Base-by-base conservation (phyloP, 2,329 filamentous ascomycete species). In the Mycosphaerella sp. region DNA sequence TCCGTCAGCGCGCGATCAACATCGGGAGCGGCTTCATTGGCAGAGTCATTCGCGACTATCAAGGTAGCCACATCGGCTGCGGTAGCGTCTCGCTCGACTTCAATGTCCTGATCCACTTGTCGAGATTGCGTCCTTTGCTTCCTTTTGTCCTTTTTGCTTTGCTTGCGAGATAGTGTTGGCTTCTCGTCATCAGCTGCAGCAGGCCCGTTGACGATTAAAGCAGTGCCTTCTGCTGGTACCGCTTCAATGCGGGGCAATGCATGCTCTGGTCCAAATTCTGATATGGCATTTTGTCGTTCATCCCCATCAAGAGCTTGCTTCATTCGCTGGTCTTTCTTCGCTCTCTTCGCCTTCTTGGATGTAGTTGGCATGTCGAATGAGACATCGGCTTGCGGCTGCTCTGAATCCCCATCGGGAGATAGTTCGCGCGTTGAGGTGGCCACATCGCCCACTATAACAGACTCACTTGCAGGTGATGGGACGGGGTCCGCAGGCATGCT, bases 131-230 rank as follows among this genome's bases (percentile, higher is more conserved):
- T 16, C 44, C 51, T 48, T 40, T 36, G 41, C 7, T 54, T 54
- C 44, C 51, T 51, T 53, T 60, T 59, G 30, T 69, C 49, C 39
- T 64, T 61, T 47, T 58, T 57, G 35, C 52, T 55, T 21, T 60
- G 53, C 48, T 66, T 28, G 55, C 60, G 7, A 17, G 48, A 51
- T 8, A 47, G 16, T 8, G 44, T 49, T 10, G 50, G 50, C 25
- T 41, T 44, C 45, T 49, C 39, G 12, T 42, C 39, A n/a, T n/a
- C 39, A 4, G 34, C 39, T 17, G 17, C 10, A 34, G 17, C 13
- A 16, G 28, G 18, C 30, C 8, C 12, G 14, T 16, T 14, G 16
- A 12, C 21, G 21, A 25, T 5, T 25, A n/a, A 41, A n/a, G 8
- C 17, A 30, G 35, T 7, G 14, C 25, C 18, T 32, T 16, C 14